Percentiles rank a stretch among this genome's conserved stretches.
phyloP scores from a whole-genome alignment of 2,329 filamentous ascomycete genomes.

The Colletotrichum sp. region DNA sequence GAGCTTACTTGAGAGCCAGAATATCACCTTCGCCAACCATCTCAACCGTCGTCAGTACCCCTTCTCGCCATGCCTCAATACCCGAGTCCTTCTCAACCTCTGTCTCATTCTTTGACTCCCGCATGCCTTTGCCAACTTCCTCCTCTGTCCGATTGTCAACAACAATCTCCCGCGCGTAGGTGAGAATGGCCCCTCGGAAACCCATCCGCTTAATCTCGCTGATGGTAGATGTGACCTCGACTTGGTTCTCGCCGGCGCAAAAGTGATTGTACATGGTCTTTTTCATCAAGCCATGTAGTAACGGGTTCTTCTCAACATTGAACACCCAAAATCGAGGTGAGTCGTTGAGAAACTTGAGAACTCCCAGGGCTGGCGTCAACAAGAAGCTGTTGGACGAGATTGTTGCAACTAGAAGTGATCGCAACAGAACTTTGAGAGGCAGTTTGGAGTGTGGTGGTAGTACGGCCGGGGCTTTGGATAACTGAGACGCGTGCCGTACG shows the following conservation, averaged over 20 bases:
- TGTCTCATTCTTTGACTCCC: constrained; percentile 52
- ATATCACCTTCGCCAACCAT: constrained; percentile 71
- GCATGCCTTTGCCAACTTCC: constrained; percentile 46
- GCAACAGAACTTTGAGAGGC: not conserved
- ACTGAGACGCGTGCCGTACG: not conserved
- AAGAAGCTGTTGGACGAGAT: not conserved
- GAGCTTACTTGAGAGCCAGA: constrained; percentile 64
- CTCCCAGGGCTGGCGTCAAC: not conserved
- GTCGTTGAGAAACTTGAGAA: not conserved
- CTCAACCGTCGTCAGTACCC: constrained; percentile 75
- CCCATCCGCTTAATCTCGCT: constrained; percentile 73
- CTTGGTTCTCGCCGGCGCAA: constrained; percentile 78
- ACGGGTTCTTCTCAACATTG: constrained; percentile 75
- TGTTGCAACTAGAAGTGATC: not conserved
- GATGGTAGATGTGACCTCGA: constrained; percentile 72
- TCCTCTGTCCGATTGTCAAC: constrained; percentile 59
- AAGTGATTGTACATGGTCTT: constrained; percentile 91
- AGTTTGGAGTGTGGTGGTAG: not conserved
- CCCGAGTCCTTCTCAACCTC: constrained; percentile 55
- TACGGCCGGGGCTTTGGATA: not conserved
- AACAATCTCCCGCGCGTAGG: constrained; percentile 84
- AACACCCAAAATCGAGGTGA: constrained; percentile 35
- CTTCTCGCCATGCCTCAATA: constrained; percentile 73
- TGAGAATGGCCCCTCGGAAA: constrained; percentile 83
- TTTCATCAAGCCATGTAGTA: constrained; percentile 75